A percentile compares a stretch with the other conserved stretches of the same genome.
phyloP scores from a whole-genome alignment of 305 asterid genomes.

The Fraxinus greggii region DNA sequence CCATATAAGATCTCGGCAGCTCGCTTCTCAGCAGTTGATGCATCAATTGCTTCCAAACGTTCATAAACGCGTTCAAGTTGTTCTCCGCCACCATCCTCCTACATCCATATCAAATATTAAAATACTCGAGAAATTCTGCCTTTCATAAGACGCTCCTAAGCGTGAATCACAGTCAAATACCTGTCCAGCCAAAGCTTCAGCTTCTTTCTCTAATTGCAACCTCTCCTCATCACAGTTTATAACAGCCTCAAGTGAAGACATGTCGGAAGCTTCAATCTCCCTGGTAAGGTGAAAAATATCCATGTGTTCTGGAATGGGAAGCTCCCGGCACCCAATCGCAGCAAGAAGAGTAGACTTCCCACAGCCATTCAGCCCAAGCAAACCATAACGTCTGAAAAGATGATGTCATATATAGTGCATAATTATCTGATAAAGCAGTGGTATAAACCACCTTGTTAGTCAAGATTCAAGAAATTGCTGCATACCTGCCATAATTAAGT shows the following conservation, averaged over 20 bases:
- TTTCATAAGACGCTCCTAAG: neutral
- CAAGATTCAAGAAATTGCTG: neutral
- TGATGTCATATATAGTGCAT: neutral
- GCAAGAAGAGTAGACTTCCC: conserved; percentile 96
- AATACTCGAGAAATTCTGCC: neutral
- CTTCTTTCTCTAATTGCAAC: conserved; percentile 76
- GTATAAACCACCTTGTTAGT: neutral
- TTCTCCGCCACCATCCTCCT: conserved; percentile 97
- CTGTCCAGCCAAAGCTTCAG: conserved; percentile 70
- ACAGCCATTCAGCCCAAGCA: conserved; percentile 96
- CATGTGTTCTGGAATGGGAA: conserved; percentile 97
- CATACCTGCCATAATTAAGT: conserved; percentile 90
- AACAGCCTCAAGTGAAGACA: conserved; percentile 92
- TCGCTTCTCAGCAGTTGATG: conserved; percentile 91
- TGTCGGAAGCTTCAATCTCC: conserved; percentile 96
- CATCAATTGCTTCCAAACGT: conserved; percentile 89
- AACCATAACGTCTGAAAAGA: conserved; percentile 80
- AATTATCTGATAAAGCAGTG: neutral
- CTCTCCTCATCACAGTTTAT: conserved; percentile 94
- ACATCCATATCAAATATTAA: neutral
- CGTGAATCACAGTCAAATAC: conserved; percentile 27
- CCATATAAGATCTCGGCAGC: conserved; percentile 95
- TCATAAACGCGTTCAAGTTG: conserved; percentile 85
- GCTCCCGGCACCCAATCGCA: conserved; percentile 82
- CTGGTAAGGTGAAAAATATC: conserved; percentile 84